Conservation (phyloP, 2,329 filamentous ascomycete genomes). For the Paracoccidioides lutzii region DNA sequence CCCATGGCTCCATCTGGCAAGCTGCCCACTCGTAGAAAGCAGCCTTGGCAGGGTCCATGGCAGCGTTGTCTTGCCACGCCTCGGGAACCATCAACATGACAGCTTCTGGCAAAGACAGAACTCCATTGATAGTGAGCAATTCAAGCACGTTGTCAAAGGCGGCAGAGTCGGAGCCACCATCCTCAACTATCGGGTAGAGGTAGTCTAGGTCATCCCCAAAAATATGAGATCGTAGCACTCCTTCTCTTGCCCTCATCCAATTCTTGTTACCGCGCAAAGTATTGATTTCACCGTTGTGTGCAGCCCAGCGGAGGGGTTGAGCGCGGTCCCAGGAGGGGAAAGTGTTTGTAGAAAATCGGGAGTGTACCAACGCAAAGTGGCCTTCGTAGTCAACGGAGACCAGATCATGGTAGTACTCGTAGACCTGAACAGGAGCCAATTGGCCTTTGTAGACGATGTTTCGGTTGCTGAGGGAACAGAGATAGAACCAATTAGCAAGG, state of each 20-base stretch:
- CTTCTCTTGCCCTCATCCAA: slow-evolving; percentile 96
- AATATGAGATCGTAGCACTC: slow-evolving; percentile 81
- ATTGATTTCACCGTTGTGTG: slow-evolving; percentile 98
- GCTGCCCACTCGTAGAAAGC: slow-evolving; percentile 98
- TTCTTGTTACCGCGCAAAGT: slow-evolving; percentile 97
- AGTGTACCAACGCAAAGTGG: slow-evolving; percentile 93
- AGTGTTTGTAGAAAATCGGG: slow-evolving; percentile 94
- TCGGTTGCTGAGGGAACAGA: slow-evolving; percentile 91
- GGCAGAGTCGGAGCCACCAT: slow-evolving; percentile 90
- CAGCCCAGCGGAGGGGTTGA: slow-evolving; percentile 89
- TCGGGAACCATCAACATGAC: slow-evolving; percentile 99
- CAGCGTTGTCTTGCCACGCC: slow-evolving; percentile 87
- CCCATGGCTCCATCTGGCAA: slow-evolving; percentile 98
- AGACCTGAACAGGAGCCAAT: slow-evolving; percentile 84
- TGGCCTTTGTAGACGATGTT: slow-evolving; percentile 99
- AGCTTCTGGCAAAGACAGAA: slow-evolving; percentile 85
- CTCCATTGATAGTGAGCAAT: slow-evolving; percentile 85
- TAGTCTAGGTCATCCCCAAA: slow-evolving; percentile 85
- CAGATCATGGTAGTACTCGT: slow-evolving; percentile 95
- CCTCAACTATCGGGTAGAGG: slow-evolving; percentile 89
- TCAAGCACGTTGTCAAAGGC: slow-evolving; percentile 96
- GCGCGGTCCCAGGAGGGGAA: slow-evolving; percentile 98
- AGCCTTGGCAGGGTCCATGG: slow-evolving; percentile 88
- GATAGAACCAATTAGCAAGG: slow-evolving; percentile 96
- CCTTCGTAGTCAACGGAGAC: slow-evolving; percentile 95